Conservation (phyloP, 2,329 filamentous ascomycete species). For the Aspergillus floridensis region DNA sequence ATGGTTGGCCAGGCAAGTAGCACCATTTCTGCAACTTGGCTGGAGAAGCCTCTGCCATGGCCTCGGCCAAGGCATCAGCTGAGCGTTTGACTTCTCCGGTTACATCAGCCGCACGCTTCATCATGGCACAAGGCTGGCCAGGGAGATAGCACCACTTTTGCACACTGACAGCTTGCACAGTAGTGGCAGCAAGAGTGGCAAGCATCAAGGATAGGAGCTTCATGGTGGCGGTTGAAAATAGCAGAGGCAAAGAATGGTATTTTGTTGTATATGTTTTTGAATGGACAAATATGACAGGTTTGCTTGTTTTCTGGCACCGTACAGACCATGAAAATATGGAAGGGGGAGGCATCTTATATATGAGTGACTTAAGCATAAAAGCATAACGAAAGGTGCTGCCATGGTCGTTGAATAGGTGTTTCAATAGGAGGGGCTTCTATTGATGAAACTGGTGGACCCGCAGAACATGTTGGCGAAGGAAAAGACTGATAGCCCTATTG, state of each 20-base stretch:
- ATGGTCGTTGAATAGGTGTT: background rate
- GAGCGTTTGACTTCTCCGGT: slow-evolving; percentile 31
- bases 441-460: background rate
- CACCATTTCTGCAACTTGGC: slow-evolving; percentile 33
- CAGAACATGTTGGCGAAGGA: background rate
- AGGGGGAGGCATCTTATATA: background rate
- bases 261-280: background rate
- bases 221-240: slow-evolving; percentile 39
- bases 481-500: background rate
- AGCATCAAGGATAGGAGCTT: slow-evolving; percentile 47
- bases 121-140: slow-evolving; percentile 29
- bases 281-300: background rate
- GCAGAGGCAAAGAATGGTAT: slow-evolving; percentile 4
- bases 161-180: slow-evolving; percentile 29
- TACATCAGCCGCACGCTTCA: slow-evolving; percentile 29
- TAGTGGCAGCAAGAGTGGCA: slow-evolving; percentile 42
- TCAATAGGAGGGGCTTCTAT: background rate
- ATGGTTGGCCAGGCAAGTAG: slow-evolving; percentile 32
- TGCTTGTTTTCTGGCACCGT: background rate
- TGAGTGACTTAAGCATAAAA: background rate
- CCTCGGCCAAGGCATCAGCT: slow-evolving; percentile 33
- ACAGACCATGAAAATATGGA: background rate
- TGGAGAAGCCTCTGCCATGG: slow-evolving; percentile 27
- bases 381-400: background rate
- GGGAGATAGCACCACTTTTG: slow-evolving; percentile 31